Base-by-base conservation (phyloP, 495 filamentous ascomycete genomes). In the Staphylotrichum tortipilum region DNA sequence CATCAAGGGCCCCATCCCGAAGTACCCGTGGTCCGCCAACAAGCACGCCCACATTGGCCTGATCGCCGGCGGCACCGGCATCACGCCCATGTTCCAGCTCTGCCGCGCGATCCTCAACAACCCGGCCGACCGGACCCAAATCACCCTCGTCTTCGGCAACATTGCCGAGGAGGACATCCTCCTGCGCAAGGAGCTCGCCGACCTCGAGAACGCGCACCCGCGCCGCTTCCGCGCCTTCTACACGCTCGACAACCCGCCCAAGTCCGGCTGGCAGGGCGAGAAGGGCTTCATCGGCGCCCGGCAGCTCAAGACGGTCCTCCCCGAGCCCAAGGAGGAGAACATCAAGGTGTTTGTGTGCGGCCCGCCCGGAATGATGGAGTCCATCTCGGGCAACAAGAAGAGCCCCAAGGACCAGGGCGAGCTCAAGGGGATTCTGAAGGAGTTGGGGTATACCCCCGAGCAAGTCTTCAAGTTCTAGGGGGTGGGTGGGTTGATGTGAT, bases 381-480 rank as follows among this genome's bases (percentile, higher is more conserved):
- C 89, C 33, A 81, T 98, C 53, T 89, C 85, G 43, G 92, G 92
- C 36, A 69, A 62, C 57, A 98, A 97, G 83, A 84, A 84, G 67
- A 88, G 82, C 63, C 91, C 91, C 9, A 71, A 76, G 52, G 90
- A 98, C 62, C 92, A 98, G 71, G 92, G 92, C 38, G 92, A 97
- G 77, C 71, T 98, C 33, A 70, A 69, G 5, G 92, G 92, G 48
- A 66, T 82, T 56, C 70, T 98, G 60, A 86, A 89, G 77, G 89
- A 97, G 65, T 69, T 98, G 44, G 92, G 92, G 15, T 98, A 96
- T 73, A 77, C 60, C 48, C 76, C 87, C 71, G 92, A 96, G 38
- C 94, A 98, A 75, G 94, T 98, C 22, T 97, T 86, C 75, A 98
- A 98, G 77, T 98, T 98, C 67, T 98, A 68, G 45, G 29, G 38